A percentile compares a stretch with the other conserved stretches of the same genome.
phyloP scores from a whole-genome alignment of 75 land plant species.

The Selaginella tamariscina region DNA sequence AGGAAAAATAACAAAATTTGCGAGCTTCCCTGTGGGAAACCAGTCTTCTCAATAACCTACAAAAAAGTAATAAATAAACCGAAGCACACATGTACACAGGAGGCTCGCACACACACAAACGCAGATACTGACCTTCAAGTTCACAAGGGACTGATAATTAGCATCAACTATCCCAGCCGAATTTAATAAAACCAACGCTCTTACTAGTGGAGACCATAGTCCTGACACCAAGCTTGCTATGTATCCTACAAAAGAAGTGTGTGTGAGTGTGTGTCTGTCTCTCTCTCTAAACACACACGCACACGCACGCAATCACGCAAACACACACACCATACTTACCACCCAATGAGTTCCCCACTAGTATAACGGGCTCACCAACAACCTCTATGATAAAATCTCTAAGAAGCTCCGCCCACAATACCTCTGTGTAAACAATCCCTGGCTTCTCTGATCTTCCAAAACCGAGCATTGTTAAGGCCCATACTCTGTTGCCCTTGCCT shows the following conservation, averaged over 20 bases:
- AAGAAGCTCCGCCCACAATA: conserved; percentile 76
- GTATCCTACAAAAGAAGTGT: conserved; percentile 43
- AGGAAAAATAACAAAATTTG: neutral
- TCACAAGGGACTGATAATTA: conserved; percentile 29
- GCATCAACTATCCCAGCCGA: conserved; percentile 68
- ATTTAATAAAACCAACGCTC: conserved; percentile 55
- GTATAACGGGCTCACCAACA: conserved; percentile 67
- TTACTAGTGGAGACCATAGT: conserved; percentile 63
- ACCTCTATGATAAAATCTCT: conserved; percentile 81
- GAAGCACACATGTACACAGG: too few species aligned
- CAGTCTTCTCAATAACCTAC: neutral
- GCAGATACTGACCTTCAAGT: neutral
- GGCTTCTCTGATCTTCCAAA: conserved; percentile 96
- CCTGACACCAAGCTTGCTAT: conserved; percentile 53
- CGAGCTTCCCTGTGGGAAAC: neutral
- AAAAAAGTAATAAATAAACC: neutral
- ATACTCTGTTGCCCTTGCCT: conserved; percentile 54
- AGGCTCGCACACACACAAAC: neutral
- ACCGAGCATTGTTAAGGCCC: conserved; percentile 76
- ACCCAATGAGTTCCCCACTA: conserved; percentile 88
- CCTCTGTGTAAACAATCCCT: conserved; percentile 55
- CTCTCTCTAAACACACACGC: neutral
- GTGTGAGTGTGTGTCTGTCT: neutral
- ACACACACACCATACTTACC: conserved; percentile 29
- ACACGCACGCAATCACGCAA: neutral